Percentiles rank a stretch among this genome's conserved stretches.
Evolutionary conservation across 2,329 filamentous ascomycete species (phyloP).

Genomic region (Arthrobotrys entomopaga): DNA sequence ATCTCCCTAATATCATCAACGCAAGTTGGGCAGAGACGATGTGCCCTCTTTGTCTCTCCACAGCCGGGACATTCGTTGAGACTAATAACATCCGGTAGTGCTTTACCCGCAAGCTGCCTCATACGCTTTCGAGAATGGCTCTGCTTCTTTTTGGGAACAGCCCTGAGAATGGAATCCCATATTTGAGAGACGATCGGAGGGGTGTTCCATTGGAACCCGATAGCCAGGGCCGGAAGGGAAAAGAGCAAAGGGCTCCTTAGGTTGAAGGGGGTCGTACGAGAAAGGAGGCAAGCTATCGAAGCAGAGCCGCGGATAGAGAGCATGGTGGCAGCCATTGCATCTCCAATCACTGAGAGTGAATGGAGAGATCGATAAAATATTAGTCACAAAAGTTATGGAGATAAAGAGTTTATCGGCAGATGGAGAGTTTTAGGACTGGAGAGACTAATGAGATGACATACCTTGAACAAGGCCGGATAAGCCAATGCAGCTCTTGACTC

Average conservation of each 20-base stretch:
- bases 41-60: slow-evolving; percentile 85
- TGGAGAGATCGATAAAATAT: too few relatives aligned
- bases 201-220: slow-evolving; percentile 70
- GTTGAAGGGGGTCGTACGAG: slow-evolving; percentile 63
- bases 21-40: slow-evolving; percentile 88
- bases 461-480: too few relatives aligned
- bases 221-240: slow-evolving; percentile 67
- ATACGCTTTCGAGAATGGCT: slow-evolving; percentile 95
- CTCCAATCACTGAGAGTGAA: too few relatives aligned
- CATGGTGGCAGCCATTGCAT: slow-evolving; percentile 61
- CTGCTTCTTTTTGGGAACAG: slow-evolving; percentile 98
- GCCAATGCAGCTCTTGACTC: too few relatives aligned
- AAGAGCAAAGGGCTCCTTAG: slow-evolving; percentile 64
- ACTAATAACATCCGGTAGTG: slow-evolving; percentile 85
- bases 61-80: slow-evolving; percentile 91
- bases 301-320: slow-evolving; percentile 70
- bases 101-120: slow-evolving; percentile 95
- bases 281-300: slow-evolving; percentile 63
- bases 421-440: too few relatives aligned
- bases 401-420: too few relatives aligned
- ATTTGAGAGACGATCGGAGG: slow-evolving; percentile 70
- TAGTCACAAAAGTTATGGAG: too few relatives aligned
- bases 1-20: slow-evolving; percentile 70
- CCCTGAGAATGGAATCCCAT: slow-evolving; percentile 81
- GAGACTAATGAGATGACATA: too few relatives aligned